These are phyloP conservation scores for Malus sylvestris DNA, from an alignment of 306 rosid genomes.

Conservation along the genomic window DNA sequence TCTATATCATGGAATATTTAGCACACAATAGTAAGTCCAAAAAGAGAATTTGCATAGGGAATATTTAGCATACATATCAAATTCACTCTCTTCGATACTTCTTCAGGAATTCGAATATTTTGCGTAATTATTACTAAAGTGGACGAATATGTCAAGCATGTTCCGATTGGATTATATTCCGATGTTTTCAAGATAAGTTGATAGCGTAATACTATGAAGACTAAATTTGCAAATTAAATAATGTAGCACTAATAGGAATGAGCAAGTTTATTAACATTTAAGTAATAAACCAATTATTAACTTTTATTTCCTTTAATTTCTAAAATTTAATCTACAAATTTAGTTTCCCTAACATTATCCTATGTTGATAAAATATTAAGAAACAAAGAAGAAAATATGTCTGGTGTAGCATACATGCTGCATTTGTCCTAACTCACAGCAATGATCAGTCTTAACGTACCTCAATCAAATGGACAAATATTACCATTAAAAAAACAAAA, in stretches of 20 bases:
- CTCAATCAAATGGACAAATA: not conserved
- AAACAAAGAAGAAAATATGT: not conserved
- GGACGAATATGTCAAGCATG: not conserved
- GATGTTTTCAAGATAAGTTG: not conserved
- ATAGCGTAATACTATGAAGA: not conserved
- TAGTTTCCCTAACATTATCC: too few species aligned
- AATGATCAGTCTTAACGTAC: not conserved
- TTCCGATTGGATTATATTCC: not conserved
- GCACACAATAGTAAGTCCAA: too few species aligned
- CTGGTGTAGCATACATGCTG: not conserved
- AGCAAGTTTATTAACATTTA: too few species aligned
- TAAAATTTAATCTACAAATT: too few species aligned
- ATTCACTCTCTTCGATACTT: not conserved
- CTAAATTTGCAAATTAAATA: too few species aligned
- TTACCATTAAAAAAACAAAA: not conserved
- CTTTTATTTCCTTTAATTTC: too few species aligned
- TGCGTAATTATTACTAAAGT: not conserved
- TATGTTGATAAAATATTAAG: not conserved
- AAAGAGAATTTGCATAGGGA: not conserved
- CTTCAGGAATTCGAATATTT: not conserved
- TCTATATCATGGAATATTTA: too few species aligned
- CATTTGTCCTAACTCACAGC: slow-evolving; percentile 8
- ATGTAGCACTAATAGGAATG: too few species aligned
- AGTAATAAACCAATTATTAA: too few species aligned
- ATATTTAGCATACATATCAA: not conserved